Conservation (phyloP, 352 stramenopile genomes). For the Globisporangium iwayamae region DNA sequence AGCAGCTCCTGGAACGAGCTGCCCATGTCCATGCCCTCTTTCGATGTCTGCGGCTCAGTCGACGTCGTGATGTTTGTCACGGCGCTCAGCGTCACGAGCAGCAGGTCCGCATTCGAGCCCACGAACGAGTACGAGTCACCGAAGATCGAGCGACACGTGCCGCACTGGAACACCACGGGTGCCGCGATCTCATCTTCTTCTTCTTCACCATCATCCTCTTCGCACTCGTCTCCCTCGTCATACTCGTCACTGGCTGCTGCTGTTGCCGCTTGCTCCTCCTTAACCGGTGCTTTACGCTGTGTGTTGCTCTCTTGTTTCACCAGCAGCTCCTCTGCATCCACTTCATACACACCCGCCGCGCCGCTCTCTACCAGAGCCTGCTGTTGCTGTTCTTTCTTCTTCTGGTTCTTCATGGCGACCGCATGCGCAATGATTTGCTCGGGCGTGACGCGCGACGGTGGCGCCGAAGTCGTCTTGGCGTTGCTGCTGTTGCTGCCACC, state of each 20-base stretch:
- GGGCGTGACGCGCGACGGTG: slow-evolving; percentile 13
- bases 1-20: slow-evolving; percentile 76
- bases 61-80: slow-evolving; percentile 59
- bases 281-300: neutral
- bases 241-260: slow-evolving; percentile 21
- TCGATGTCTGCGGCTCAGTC: slow-evolving; percentile 46
- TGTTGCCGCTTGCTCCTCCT: slow-evolving; percentile 13
- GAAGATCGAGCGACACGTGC: slow-evolving; percentile 78
- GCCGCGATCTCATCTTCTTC: slow-evolving; percentile 49
- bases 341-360: neutral
- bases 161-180: slow-evolving; percentile 83
- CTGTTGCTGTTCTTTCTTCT: slow-evolving; percentile 4
- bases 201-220: slow-evolving; percentile 35
- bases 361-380: neutral
- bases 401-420: neutral
- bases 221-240: slow-evolving; percentile 28
- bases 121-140: slow-evolving; percentile 82
- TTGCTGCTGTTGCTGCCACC: neutral
- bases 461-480: neutral
- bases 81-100: slow-evolving; percentile 71
- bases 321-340: slow-evolving; percentile 16
- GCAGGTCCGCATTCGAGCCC: slow-evolving; percentile 64
- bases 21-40: slow-evolving; percentile 45
- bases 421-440: slow-evolving; percentile 16
- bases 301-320: slow-evolving; percentile 6